Evolutionary conservation across 129 eudicot species (phyloP), one percentile per base, ranked within the genome.

Genomic region (Calendula officinalis): DNA sequence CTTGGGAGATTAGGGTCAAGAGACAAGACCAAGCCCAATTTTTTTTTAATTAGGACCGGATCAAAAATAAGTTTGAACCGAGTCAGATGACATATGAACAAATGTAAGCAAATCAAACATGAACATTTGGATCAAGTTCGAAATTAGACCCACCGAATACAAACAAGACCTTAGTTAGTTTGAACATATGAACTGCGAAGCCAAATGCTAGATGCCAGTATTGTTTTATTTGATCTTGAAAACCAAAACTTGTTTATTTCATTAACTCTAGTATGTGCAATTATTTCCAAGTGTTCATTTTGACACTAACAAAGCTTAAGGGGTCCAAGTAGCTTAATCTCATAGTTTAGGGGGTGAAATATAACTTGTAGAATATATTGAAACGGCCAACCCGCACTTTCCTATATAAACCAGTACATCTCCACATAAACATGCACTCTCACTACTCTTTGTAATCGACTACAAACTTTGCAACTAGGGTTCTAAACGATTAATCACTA

Each of bases 351-450:
- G 56, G 68, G 33, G 14, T 49, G 7, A 32, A 33, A 4, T 63
- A 43, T 63, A 32, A 33, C n/a, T 33, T n/a, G 3, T 44, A 3
- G 30, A 43, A 32, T 11, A 4, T 43, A 5, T 45, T 62, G 67
- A 12, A 13, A 38, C 43, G 45, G 59, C 59, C 69, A 64, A 48
- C 58, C 16, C 69, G 14, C 33, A 46, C 6, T 0, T 0, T 46
- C 69, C 14, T 6, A n/a, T 6, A 47, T 22, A 22, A 22, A 22
- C 30, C 44, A 15, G 56, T 45, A 27, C 45, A 6, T 64, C 69
- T 48, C 43, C 58, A 36, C 56, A 48, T 64, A 48, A 64, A 16
- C 58, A 47, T 48, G 32, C 59, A 64, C 48, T 48, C 27, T 62
- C 7, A 30, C 16, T 10, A 38, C 56, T 50, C 56, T 35, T 38